A percentile compares a stretch with the other conserved stretches of the same genome.
Conservation (phyloP, 306 rosid species). For the Citrullus amarus region DNA sequence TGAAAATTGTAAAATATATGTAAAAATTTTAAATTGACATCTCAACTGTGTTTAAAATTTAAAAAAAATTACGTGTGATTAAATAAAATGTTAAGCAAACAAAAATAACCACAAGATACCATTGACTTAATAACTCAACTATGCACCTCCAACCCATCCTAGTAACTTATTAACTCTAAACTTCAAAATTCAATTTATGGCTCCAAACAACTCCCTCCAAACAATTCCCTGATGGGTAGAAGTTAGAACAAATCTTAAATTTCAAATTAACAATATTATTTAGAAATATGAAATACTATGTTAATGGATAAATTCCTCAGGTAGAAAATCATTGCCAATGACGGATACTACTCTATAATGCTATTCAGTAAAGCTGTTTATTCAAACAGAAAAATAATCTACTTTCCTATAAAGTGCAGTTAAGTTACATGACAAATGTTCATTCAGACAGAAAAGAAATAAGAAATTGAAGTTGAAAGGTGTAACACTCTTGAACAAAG, state of each 20-base stretch:
- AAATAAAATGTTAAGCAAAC: too few relatives aligned
- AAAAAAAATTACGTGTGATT: too few relatives aligned
- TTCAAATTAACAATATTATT: neutral
- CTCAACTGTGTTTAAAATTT: too few relatives aligned
- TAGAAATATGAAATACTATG: neutral
- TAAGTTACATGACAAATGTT: neutral
- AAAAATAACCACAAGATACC: too few relatives aligned
- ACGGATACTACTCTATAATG: neutral
- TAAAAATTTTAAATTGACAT: too few relatives aligned
- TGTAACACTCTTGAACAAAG: slow-evolving; percentile 7
- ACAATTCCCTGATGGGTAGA: too few relatives aligned
- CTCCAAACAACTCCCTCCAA: too few relatives aligned
- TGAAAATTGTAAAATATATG: too few relatives aligned
- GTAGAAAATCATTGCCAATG: neutral
- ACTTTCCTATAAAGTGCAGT: neutral
- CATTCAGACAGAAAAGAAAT: neutral
- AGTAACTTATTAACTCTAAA: too few relatives aligned
- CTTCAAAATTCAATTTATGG: too few relatives aligned
- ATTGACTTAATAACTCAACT: too few relatives aligned
- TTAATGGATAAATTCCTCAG: neutral
- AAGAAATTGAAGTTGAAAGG: neutral
- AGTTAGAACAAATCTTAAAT: neutral
- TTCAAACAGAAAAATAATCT: neutral
- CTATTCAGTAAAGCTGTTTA: neutral
- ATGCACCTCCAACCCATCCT: too few relatives aligned